Evolutionary conservation across 23 red algal species (phyloP).

Genomic region (Gracilaria gracilis): DNA sequence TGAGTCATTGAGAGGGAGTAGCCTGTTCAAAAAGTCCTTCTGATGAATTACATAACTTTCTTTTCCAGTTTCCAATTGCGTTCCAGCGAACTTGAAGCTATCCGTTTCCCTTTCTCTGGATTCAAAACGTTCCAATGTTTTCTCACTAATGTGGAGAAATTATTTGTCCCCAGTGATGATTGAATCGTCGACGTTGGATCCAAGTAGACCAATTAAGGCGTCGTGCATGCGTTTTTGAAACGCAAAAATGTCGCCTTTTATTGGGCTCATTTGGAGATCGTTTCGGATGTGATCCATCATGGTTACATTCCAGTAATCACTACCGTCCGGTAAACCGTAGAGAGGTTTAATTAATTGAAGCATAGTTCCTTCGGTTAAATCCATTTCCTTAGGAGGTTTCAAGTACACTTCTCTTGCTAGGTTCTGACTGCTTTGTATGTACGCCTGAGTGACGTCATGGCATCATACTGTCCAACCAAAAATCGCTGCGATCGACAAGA

Average conservation of each 20-base stretch:
- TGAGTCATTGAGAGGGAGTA: too few relatives aligned
- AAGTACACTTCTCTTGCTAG: neutral
- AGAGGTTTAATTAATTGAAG: neutral
- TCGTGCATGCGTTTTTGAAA: neutral
- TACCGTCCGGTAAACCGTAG: neutral
- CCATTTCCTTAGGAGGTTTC: slow-evolving; percentile 1
- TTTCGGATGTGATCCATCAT: neutral
- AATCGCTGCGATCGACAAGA: slow-evolving; percentile 4
- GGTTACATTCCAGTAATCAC: neutral
- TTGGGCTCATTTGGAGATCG: neutral
- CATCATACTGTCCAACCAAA: neutral
- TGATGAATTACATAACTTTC: too few relatives aligned
- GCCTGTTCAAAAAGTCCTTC: too few relatives aligned
- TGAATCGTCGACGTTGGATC: too few relatives aligned
- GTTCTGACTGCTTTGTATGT: slow-evolving; percentile 5
- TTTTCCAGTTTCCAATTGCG: too few relatives aligned
- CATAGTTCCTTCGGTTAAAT: neutral
- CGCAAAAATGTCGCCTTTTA: neutral
- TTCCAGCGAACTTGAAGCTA: too few relatives aligned
- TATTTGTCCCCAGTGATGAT: too few relatives aligned
- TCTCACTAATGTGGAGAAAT: too few relatives aligned
- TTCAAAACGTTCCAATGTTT: too few relatives aligned
- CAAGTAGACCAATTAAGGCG: too few relatives aligned
- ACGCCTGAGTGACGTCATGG: slow-evolving; percentile 8
- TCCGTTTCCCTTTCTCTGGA: too few relatives aligned